A percentile compares a stretch with the other conserved stretches of the same genome.
These are phyloP conservation scores for Corylus heterophylla DNA, from an alignment of 306 rosid species.

Conservation along the genomic window DNA sequence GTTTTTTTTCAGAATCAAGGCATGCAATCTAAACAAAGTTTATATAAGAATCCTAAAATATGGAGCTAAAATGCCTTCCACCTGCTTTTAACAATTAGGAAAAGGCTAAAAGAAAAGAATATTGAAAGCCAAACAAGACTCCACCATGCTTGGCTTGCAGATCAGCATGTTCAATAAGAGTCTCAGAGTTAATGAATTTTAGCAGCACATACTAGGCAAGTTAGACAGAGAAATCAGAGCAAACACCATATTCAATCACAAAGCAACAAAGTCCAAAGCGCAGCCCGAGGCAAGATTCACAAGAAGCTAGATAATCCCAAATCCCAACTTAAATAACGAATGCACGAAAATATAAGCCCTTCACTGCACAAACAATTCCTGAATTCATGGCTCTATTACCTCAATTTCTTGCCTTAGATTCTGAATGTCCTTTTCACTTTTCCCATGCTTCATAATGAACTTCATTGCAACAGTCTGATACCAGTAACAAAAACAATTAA, in stretches of 20 bases:
- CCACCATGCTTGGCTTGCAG: too few relatives aligned
- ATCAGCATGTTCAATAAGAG: too few relatives aligned
- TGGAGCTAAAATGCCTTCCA: neutral
- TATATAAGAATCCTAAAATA: neutral
- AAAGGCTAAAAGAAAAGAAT: neutral
- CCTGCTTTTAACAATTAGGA: neutral
- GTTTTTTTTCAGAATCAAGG: neutral
- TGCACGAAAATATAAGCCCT: neutral
- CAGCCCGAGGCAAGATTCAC: neutral
- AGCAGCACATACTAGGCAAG: neutral
- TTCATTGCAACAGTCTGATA: conserved; percentile 95
- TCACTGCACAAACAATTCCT: neutral
- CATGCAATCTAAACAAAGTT: neutral
- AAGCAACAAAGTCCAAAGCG: neutral
- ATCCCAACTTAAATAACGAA: neutral
- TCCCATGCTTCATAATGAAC: conserved; percentile 95
- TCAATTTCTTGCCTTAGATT: conserved; percentile 93
- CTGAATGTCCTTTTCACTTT: conserved; percentile 87
- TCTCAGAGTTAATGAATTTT: too few relatives aligned
- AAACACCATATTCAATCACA: neutral
- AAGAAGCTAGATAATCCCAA: neutral
- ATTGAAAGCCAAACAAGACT: too few relatives aligned
- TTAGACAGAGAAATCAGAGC: neutral
- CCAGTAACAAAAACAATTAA: neutral
- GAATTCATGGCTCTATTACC: conserved; percentile 38